Conservation (phyloP, 139 green algal genomes). For the Gonium pectorale region DNA sequence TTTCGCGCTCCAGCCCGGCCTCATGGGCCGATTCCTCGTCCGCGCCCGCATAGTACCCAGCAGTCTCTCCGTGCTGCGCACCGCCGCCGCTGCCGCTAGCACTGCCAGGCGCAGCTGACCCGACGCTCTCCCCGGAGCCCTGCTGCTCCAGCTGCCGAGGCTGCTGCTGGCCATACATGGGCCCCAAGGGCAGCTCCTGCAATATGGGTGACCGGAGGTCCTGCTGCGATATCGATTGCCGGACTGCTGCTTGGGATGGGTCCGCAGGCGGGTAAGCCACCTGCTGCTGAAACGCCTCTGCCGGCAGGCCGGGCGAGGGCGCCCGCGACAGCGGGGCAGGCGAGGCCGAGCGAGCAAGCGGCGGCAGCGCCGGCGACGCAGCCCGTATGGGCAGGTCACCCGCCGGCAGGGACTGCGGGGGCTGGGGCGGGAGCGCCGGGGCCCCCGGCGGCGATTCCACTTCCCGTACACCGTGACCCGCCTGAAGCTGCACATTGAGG, state of each 20-base stretch:
- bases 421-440: too few species aligned
- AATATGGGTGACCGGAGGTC: conserved; percentile 18
- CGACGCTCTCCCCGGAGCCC: not conserved
- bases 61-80: not conserved
- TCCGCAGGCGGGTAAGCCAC: too few species aligned
- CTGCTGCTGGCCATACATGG: not conserved
- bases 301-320: not conserved
- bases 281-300: too few species aligned
- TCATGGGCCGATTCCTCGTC: conserved; percentile 33
- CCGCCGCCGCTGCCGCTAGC: not conserved
- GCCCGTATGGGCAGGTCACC: not conserved
- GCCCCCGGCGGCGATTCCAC: too few species aligned
- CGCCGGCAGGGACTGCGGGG: too few species aligned
- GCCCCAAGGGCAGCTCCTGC: conserved; percentile 12
- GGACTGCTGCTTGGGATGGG: too few species aligned
- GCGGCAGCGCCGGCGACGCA: not conserved
- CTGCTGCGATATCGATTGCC: not conserved
- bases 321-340: not conserved
- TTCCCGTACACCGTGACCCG: too few species aligned
- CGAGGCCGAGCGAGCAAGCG: not conserved
- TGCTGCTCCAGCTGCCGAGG: not conserved
- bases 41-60: not conserved
- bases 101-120: not conserved
- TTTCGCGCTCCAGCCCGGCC: conserved; percentile 50
- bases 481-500: too few species aligned